phyloP scores from a whole-genome alignment of 2,329 filamentous ascomycete genomes.

The Penicillium occitanis region DNA sequence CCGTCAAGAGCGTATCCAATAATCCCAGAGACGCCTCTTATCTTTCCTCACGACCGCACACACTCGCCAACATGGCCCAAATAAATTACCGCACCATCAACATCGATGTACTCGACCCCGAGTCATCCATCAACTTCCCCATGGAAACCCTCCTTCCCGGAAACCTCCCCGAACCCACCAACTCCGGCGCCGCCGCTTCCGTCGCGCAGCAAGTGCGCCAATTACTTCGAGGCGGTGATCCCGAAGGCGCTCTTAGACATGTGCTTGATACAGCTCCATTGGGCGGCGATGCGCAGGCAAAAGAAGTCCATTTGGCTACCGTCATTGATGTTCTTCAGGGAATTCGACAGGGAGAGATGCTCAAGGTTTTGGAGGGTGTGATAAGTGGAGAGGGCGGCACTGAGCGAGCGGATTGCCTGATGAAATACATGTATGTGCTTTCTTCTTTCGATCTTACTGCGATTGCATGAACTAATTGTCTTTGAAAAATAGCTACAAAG shows the following conservation, averaged over 20 bases:
- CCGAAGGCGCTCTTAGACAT: constrained; percentile 79
- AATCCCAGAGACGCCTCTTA: neutral
- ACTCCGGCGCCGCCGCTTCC: constrained; percentile 74
- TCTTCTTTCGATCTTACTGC: neutral
- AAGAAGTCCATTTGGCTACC: constrained; percentile 84
- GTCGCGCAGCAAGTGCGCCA: constrained; percentile 81
- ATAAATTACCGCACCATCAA: constrained; percentile 84
- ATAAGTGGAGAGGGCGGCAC: constrained; percentile 75
- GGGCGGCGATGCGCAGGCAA: constrained; percentile 50
- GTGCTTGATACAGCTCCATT: constrained; percentile 83
- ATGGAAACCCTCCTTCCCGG: constrained; percentile 77
- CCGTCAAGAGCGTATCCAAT: constrained; percentile 4
- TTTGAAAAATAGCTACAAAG: constrained; percentile 70
- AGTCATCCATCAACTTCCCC: constrained; percentile 90
- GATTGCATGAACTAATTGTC: constrained; percentile 4
- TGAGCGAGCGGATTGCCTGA: constrained; percentile 85
- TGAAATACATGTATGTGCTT: constrained; percentile 86
- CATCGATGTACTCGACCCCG: constrained; percentile 85
- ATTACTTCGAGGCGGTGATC: constrained; percentile 79
- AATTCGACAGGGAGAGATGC: constrained; percentile 96
- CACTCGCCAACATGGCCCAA: constrained; percentile 37
- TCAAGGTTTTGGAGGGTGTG: constrained; percentile 77
- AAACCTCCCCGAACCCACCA: constrained; percentile 65
- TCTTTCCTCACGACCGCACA: neutral
- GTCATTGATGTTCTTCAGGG: constrained; percentile 93